Evolutionary conservation across 805 yeast genomes (phyloP).

Genomic region (Deakozyma indianensis): DNA sequence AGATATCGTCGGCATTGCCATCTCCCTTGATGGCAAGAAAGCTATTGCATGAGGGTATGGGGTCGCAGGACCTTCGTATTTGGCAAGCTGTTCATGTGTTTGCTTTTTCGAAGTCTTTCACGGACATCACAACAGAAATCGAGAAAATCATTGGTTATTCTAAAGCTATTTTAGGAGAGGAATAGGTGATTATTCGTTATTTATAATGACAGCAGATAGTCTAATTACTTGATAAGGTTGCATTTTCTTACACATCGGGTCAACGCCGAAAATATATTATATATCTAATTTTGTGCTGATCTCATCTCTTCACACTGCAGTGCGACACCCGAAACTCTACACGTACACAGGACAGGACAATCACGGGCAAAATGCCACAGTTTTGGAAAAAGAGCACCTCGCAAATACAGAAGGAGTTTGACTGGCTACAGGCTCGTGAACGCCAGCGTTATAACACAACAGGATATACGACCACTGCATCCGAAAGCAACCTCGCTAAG

Average conservation of each 20-base stretch:
- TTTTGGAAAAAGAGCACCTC: neutral
- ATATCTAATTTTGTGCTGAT: too few relatives aligned
- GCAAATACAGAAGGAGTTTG: neutral
- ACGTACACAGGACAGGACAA: too few relatives aligned
- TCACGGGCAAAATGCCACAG: neutral
- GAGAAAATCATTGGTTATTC: neutral
- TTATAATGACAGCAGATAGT: too few relatives aligned
- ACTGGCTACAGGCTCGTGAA: neutral
- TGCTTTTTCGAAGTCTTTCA: neutral
- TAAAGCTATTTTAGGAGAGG: neutral
- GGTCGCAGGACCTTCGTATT: neutral
- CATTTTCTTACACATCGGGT: too few relatives aligned
- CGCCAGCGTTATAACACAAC: neutral
- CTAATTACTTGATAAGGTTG: too few relatives aligned
- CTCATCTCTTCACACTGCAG: too few relatives aligned
- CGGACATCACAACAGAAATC: neutral
- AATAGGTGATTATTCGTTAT: too few relatives aligned
- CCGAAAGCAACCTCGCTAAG: conserved; percentile 16
- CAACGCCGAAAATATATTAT: too few relatives aligned
- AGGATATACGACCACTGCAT: neutral
- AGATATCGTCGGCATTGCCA: neutral
- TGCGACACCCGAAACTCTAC: too few relatives aligned
- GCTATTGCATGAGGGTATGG: neutral
- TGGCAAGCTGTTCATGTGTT: neutral
- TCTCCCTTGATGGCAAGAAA: neutral